phyloP scores from a whole-genome alignment of 495 filamentous ascomycete species.

The Polyplosphaeria fusca region DNA sequence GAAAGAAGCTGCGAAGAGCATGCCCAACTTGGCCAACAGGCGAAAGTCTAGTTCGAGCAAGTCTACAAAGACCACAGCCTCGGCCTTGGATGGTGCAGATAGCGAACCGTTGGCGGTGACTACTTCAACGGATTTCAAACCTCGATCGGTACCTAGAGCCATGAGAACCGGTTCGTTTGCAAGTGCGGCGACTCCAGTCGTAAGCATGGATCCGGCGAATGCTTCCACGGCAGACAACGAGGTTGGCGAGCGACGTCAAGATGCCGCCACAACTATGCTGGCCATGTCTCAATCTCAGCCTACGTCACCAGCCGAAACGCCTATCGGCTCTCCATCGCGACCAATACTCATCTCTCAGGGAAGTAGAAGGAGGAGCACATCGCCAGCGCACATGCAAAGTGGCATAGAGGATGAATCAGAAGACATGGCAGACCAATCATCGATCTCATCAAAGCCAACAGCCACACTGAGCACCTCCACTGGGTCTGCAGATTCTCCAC shows the following conservation, averaged over 20 bases:
- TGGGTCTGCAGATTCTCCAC: background rate
- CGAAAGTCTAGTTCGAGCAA: background rate
- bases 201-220: conserved; percentile 60
- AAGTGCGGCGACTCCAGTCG: conserved; percentile 58
- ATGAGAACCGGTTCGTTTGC: conserved; percentile 65
- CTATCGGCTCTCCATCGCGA: conserved; percentile 43
- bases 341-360: conserved; percentile 37
- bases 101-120: conserved; percentile 2
- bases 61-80: background rate
- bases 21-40: background rate
- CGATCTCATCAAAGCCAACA: background rate
- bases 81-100: background rate
- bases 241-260: conserved; percentile 47
- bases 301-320: conserved; percentile 54
- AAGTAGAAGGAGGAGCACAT: conserved; percentile 40
- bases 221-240: conserved; percentile 54
- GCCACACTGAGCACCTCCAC: background rate
- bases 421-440: background rate
- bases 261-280: conserved; percentile 62
- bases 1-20: conserved; percentile 6
- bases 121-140: conserved; percentile 8
- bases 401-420: conserved; percentile 20
- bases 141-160: conserved; percentile 46
- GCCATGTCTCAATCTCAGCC: conserved; percentile 62
- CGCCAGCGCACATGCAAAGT: background rate